phyloP scores from a whole-genome alignment of 2,329 filamentous ascomycete genomes.

The Aspergillus sp. region DNA sequence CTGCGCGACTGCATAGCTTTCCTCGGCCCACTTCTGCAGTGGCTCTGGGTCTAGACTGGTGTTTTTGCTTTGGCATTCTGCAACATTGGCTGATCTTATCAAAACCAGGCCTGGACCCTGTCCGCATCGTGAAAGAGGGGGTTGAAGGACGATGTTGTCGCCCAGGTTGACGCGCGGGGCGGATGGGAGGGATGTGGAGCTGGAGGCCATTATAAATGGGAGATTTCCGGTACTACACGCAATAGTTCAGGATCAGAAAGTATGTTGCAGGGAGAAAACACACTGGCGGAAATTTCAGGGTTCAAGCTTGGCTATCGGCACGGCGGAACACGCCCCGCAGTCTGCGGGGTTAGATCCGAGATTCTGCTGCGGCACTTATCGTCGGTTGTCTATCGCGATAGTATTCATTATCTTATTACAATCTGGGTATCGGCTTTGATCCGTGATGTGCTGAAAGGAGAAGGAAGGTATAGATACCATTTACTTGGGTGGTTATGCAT shows the following conservation, averaged over 20 bases:
- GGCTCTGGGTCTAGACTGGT: conserved; percentile 55
- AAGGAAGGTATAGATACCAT: too few relatives aligned
- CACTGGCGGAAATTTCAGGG: neutral
- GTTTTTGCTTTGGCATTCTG: conserved; percentile 32
- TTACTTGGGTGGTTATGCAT: too few relatives aligned
- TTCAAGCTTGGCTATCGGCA: too few relatives aligned
- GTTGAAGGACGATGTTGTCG: conserved; percentile 25
- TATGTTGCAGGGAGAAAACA: neutral
- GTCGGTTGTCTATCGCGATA: too few relatives aligned
- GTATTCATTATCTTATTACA: too few relatives aligned
- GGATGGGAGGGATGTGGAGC: conserved; percentile 3
- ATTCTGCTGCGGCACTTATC: neutral
- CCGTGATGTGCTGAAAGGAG: too few relatives aligned
- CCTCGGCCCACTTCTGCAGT: conserved; percentile 69
- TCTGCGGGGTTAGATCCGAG: neutral
- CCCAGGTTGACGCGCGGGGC: conserved; percentile 13
- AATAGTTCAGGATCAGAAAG: neutral
- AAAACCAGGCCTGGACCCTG: conserved; percentile 53
- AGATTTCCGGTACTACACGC: too few relatives aligned
- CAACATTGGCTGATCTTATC: conserved; percentile 39
- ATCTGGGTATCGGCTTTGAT: too few relatives aligned
- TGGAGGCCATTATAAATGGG: conserved; percentile 7
- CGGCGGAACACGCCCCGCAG: neutral
- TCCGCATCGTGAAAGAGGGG: conserved; percentile 53
- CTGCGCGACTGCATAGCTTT: conserved; percentile 65